Conservation (phyloP, 2,329 filamentous ascomycete species). For the Aspergillus piperis region DNA sequence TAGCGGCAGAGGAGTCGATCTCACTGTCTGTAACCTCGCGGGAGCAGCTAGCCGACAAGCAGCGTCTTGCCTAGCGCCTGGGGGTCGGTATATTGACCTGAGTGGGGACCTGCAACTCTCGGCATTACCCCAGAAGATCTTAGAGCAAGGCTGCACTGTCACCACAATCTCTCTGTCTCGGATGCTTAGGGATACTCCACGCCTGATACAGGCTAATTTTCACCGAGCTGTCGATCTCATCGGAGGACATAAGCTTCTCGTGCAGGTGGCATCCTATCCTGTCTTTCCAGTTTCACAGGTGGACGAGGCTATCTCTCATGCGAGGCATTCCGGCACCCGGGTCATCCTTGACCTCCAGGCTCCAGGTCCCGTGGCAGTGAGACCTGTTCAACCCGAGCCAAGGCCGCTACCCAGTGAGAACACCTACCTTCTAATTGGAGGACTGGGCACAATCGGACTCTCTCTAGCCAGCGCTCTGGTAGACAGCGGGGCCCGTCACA, state of each 20-base stretch:
- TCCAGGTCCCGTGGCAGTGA: background rate
- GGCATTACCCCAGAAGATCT: background rate
- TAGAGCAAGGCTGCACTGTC: background rate
- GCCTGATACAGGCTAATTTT: background rate
- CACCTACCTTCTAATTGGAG: slow-evolving; percentile 27
- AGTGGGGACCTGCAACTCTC: background rate
- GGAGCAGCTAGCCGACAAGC: background rate
- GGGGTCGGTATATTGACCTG: background rate
- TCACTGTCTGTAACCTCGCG: background rate
- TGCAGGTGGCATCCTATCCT: background rate
- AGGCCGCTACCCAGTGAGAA: background rate
- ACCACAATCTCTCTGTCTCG: background rate
- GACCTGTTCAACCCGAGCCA: background rate
- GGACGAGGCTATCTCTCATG: background rate
- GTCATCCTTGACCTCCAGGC: background rate
- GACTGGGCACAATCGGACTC: slow-evolving; percentile 25
- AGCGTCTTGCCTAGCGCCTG: background rate
- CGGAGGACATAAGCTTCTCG: too few species aligned
- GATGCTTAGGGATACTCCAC: background rate
- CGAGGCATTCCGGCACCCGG: background rate
- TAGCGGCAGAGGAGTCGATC: background rate
- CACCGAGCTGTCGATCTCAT: background rate
- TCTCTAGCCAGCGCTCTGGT: slow-evolving; percentile 22
- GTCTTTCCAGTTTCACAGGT: background rate
- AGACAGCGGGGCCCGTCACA: slow-evolving; percentile 22